Evolutionary conservation across 2,329 filamentous ascomycete species (phyloP), one percentile per base, ranked within the genome.

Genomic region (Ambrosiella beaveri): DNA sequence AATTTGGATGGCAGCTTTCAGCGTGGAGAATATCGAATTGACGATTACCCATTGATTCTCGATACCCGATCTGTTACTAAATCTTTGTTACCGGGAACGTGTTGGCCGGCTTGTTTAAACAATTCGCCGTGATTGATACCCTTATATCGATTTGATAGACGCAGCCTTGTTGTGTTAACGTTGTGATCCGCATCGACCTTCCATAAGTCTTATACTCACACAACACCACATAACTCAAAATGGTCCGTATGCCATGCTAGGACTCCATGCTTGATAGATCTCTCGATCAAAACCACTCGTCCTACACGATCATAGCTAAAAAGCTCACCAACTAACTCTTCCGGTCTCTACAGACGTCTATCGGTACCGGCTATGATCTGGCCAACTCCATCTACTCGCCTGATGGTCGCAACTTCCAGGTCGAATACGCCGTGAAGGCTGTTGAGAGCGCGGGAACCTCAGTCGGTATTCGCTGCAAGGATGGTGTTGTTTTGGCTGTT

Each of bases 321-420:
- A 41, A 41, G n/a, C 6, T 27, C 9, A 36, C 19, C 7, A 17
- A 39, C 45, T 35, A 44, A 51, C 41, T 7, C 50, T 27, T 17
- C 37, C 53, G 45, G 12, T 39, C 49, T 7, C 54, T 41, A 27
- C 65, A 98, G 93, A 98, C 93, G 68, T 98, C 93, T 69, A 98
- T 98, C 86, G 93, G 93, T 70, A 98, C 93, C 68, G 93, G 93
- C 69, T 98, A 98, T 76, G 93, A 98, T 82, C 85, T 98, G 67
- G 88, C 88, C 71, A 98, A 98, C 81, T 97, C 93, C 68, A 94
- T 97, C 77, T 98, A 97, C 79, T 97, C 93, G 54, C 93, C 93
- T 64, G 93, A 98, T 75, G 93, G 93, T 69, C 87, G 93, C 66
- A 98, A 98, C 73, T 98, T 98, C 73, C 93, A 98, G 74, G 88